phyloP scores from a whole-genome alignment of 2,329 filamentous ascomycete species.

The Pseudopithomyces maydicus region DNA sequence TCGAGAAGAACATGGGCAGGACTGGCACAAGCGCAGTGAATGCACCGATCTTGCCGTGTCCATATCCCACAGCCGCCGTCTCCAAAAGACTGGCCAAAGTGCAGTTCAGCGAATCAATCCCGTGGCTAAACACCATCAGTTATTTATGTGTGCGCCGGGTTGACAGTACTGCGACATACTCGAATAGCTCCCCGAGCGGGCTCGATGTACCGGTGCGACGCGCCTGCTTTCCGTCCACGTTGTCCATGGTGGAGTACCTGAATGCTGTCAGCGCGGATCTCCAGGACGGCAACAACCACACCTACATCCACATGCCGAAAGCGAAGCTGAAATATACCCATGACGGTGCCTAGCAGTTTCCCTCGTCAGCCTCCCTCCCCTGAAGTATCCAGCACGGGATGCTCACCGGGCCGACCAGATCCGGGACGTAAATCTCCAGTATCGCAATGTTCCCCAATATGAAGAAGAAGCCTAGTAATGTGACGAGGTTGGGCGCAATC shows the following conservation, averaged over 20 bases:
- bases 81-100: slow-evolving; percentile 89
- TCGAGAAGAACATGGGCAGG: slow-evolving; percentile 98
- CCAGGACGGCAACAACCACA: background rate
- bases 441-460: slow-evolving; percentile 82
- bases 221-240: slow-evolving; percentile 97
- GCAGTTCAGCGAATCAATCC: slow-evolving; percentile 97
- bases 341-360: slow-evolving; percentile 67
- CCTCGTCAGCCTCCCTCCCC: slow-evolving; percentile 16
- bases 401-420: slow-evolving; percentile 84
- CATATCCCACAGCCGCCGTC: slow-evolving; percentile 90
- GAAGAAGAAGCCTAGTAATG: slow-evolving; percentile 91
- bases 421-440: slow-evolving; percentile 81
- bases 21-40: slow-evolving; percentile 92
- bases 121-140: slow-evolving; percentile 64
- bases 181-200: slow-evolving; percentile 93
- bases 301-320: slow-evolving; percentile 89
- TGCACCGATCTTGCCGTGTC: slow-evolving; percentile 80
- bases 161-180: slow-evolving; percentile 59
- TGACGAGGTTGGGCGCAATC: slow-evolving; percentile 98
- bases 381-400: background rate
- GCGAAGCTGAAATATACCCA: slow-evolving; percentile 98
- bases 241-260: slow-evolving; percentile 94
- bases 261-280: slow-evolving; percentile 17
- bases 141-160: slow-evolving; percentile 27
- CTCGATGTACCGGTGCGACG: slow-evolving; percentile 93